Base-by-base conservation (phyloP, 1,284 basidiomycete species). In the Sphaerobolus stellatus region DNA sequence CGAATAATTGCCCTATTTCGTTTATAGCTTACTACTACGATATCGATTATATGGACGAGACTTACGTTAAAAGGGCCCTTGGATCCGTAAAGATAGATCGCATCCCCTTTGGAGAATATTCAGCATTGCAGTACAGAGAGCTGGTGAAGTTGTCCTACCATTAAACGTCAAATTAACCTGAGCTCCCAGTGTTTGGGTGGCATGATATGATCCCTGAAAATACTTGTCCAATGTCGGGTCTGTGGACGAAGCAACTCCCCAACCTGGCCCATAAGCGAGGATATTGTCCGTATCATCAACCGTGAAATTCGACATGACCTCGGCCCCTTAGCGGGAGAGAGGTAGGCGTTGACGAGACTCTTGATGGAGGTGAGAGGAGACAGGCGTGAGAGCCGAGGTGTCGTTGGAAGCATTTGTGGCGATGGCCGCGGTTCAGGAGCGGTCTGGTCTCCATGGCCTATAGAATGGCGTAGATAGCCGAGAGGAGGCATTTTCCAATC, bases 221-320 rank as follows among this genome's bases (percentile, higher is more conserved):
- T 52, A 52, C 33, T 52, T 29, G 18, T 13, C n/a, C 27, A 52
- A 20, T 5, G 38, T 28, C n/a, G 38, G n/a, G 22, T 52, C 50
- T 18, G 30, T n/a, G 3, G 40, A 6, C 7, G 50, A 44, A 11
- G 38, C 36, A 9, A 52, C 29, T 20, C 50, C 50, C 50, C 50
- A 52, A n/a, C 38, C 50, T n/a, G 40, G 28, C 50, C 40, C 40
- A 13, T 44, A 52, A 4, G 24, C 28, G 27, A 52, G 20, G n/a
- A 13, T n/a, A 9, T 9, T 11, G 27, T 24, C 36, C 13, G 40
- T 30, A 40, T 52, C 50, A 29, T 52, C 50, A 29, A 52, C 27
- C 22, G 50, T 52, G 38, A 52, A 52, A 29, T 52, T 52, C 14
- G 36, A 30, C 50, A 52, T 52, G 40, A 9, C 41, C 41, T 20